These are phyloP conservation scores for Pelagophyceae sp. DNA, from an alignment of 352 stramenopile genomes.

Conservation along the genomic window DNA sequence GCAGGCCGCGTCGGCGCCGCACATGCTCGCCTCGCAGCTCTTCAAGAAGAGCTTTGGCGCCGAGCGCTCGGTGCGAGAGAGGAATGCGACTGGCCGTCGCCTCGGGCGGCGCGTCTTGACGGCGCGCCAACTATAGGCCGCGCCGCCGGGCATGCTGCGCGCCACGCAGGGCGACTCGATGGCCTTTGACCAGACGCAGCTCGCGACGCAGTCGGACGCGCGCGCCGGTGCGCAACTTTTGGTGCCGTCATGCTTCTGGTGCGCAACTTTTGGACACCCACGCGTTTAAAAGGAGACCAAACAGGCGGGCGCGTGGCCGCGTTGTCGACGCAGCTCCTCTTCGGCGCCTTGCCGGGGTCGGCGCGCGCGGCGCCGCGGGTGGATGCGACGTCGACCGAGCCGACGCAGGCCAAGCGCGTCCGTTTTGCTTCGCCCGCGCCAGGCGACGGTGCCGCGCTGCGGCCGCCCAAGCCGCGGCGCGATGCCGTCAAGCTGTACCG, in stretches of 20 bases:
- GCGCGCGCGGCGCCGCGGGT: too few relatives aligned
- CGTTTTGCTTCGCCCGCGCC: background rate
- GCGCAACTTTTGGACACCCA: too few relatives aligned
- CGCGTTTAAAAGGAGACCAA: too few relatives aligned
- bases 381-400: background rate
- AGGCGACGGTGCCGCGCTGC: background rate
- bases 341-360: background rate
- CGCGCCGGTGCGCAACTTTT: background rate
- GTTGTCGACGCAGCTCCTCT: conserved; percentile 6
- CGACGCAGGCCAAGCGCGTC: background rate
- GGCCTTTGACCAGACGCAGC: background rate
- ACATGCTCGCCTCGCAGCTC: background rate
- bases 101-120: too few relatives aligned
- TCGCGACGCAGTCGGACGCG: background rate
- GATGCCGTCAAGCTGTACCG: conserved; percentile 35
- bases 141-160: background rate
- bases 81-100: too few relatives aligned
- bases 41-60: too few relatives aligned
- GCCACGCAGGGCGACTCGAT: background rate
- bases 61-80: too few relatives aligned
- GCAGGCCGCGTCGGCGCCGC: too few relatives aligned
- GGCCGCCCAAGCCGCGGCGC: background rate
- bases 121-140: too few relatives aligned
- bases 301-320: background rate
- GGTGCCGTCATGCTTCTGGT: too few relatives aligned